Conservation (phyloP, 2,329 filamentous ascomycete species). For the Alternaria angustiovoidea region DNA sequence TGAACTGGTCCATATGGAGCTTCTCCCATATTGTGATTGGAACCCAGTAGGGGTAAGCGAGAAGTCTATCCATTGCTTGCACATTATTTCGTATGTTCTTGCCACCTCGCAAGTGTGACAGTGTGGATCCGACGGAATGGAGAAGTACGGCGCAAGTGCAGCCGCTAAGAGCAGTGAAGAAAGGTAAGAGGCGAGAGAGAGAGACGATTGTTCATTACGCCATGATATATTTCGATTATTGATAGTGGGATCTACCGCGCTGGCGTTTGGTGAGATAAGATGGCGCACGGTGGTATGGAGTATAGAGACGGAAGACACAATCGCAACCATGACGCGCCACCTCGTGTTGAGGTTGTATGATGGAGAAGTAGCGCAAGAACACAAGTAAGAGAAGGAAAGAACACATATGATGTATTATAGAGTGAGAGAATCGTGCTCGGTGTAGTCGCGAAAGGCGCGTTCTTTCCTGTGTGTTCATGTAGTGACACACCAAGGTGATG, state of each 20-base stretch:
- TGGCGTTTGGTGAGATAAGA: neutral
- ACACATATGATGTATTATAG: neutral
- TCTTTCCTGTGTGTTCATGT: neutral
- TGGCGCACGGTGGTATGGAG: neutral
- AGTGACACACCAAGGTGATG: neutral
- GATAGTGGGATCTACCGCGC: neutral
- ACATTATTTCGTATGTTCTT: too few relatives aligned
- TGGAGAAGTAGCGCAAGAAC: neutral
- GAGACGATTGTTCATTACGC: neutral
- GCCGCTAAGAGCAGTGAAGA: neutral
- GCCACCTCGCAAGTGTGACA: too few relatives aligned
- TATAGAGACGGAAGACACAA: neutral
- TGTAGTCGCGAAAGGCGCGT: neutral
- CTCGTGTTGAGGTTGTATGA: neutral
- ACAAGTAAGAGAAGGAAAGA: neutral
- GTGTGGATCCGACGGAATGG: too few relatives aligned
- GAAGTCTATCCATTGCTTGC: neutral
- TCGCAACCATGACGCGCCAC: neutral
- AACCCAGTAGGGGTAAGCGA: neutral
- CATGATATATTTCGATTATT: neutral
- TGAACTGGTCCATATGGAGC: neutral
- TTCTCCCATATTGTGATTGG: neutral
- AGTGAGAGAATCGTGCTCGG: neutral
- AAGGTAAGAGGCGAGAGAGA: neutral
- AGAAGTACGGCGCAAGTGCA: too few relatives aligned